phyloP scores from a whole-genome alignment of 305 asterid species.

The Petunia hybrid region DNA sequence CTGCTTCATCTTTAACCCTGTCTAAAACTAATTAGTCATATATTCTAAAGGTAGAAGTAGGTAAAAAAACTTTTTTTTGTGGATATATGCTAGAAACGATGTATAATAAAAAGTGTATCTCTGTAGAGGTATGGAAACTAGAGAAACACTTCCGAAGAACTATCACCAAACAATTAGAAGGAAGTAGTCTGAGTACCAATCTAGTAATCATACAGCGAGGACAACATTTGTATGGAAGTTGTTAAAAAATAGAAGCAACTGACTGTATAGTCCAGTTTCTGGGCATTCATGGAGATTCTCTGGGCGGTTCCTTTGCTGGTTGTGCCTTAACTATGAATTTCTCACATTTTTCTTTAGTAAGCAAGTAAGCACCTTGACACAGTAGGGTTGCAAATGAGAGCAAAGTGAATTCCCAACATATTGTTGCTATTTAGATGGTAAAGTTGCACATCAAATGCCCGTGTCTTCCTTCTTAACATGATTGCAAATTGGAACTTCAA shows the following conservation, averaged over 20 bases:
- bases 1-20: background rate
- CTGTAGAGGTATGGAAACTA: background rate
- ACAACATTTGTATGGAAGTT: background rate
- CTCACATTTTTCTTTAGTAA: background rate
- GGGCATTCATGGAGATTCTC: background rate
- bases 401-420: slow-evolving; percentile 12
- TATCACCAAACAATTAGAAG: background rate
- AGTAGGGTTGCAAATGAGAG: background rate
- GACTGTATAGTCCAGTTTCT: background rate
- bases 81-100: background rate
- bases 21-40: background rate
- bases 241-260: background rate
- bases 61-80: background rate
- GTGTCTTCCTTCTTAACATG: no score
- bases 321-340: background rate
- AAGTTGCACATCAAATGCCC: background rate
- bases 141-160: background rate
- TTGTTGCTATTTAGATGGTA: background rate
- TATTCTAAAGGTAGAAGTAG: background rate
- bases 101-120: background rate
- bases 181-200: background rate
- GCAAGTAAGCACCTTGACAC: slow-evolving; percentile 17
- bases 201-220: background rate
- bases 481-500: background rate
- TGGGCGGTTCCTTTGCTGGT: background rate